Evolutionary conservation across 208 protist genomes (phyloP).

Genomic region (Trypanosoma caninum): DNA sequence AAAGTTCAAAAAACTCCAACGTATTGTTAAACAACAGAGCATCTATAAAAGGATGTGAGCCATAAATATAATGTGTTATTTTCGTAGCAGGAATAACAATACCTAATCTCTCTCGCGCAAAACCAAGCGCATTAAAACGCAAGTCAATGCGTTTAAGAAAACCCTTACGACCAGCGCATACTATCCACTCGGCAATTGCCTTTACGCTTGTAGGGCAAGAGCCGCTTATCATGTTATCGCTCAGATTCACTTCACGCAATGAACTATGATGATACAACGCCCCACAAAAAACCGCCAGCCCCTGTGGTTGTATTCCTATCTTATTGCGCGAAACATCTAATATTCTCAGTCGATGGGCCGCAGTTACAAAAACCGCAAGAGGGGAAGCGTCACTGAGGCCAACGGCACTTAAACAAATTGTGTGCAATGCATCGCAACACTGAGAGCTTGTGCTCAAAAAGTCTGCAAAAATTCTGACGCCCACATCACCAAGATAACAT

Average conservation of each 20-base stretch:
- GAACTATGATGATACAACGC: slow-evolving; percentile 32
- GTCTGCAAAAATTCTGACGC: slow-evolving; percentile 8
- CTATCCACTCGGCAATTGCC: slow-evolving; percentile 49
- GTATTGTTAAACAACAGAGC: slow-evolving; percentile 62
- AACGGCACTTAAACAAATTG: slow-evolving; percentile 24
- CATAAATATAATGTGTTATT: slow-evolving; percentile 5
- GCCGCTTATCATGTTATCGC: slow-evolving; percentile 41
- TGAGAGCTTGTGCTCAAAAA: slow-evolving; percentile 11
- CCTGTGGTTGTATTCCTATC: slow-evolving; percentile 27
- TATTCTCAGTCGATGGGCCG: slow-evolving; percentile 22
- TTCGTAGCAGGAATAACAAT: background rate
- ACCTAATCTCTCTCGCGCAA: background rate
- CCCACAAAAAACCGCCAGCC: slow-evolving; percentile 29
- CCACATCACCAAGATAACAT: slow-evolving; percentile 23
- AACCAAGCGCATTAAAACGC: slow-evolving; percentile 23
- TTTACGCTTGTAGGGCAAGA: slow-evolving; percentile 23
- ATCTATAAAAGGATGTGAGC: slow-evolving; percentile 44
- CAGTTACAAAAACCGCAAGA: slow-evolving; percentile 27
- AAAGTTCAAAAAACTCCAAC: slow-evolving; percentile 29
- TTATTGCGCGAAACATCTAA: slow-evolving; percentile 50
- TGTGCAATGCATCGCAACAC: slow-evolving; percentile 1
- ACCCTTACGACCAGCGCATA: slow-evolving; percentile 21
- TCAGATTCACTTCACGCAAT: slow-evolving; percentile 30
- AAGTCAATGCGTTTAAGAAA: slow-evolving; percentile 21
- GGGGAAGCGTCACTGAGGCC: slow-evolving; percentile 29